Evolutionary conservation across 2,329 filamentous ascomycete genomes (phyloP).

Genomic region (Hypoxylon sp.): DNA sequence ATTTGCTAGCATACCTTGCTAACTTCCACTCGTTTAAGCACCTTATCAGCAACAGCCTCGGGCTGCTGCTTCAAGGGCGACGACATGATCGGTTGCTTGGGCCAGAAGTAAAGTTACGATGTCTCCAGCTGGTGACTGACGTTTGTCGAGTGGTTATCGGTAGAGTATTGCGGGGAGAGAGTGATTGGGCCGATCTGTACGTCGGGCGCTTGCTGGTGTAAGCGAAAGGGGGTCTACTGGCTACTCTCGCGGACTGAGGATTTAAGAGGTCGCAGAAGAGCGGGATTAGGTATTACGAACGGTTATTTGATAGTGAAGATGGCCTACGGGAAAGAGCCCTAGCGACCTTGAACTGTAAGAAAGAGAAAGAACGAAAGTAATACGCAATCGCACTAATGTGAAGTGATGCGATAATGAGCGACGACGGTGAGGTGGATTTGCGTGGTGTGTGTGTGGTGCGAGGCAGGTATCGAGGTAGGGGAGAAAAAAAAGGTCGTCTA

Average conservation of each 20-base stretch:
- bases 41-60: slow-evolving; percentile 71
- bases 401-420: slow-evolving; percentile 23
- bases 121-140: slow-evolving; percentile 13
- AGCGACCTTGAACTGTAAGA: slow-evolving; percentile 12
- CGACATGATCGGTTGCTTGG: slow-evolving; percentile 57
- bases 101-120: slow-evolving; percentile 28
- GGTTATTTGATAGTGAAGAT: slow-evolving; percentile 1
- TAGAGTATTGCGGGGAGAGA: slow-evolving; percentile 39
- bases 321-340: background rate
- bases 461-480: background rate
- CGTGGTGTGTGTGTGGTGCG: background rate
- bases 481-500: slow-evolving; percentile 22
- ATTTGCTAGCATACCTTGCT: slow-evolving; percentile 67
- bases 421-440: slow-evolving; percentile 30
- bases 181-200: slow-evolving; percentile 43
- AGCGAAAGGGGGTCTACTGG: slow-evolving; percentile 37
- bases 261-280: slow-evolving; percentile 16
- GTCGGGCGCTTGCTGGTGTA: slow-evolving; percentile 44
- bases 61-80: slow-evolving; percentile 70
- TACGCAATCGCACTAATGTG: background rate
- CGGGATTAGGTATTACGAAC: slow-evolving; percentile 32
- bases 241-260: slow-evolving; percentile 34
- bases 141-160: slow-evolving; percentile 35
- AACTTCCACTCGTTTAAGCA: slow-evolving; percentile 76
- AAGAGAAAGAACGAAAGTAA: slow-evolving; percentile 17